Conservation (phyloP, 305 asterid species). For the Solanum hybrid region DNA sequence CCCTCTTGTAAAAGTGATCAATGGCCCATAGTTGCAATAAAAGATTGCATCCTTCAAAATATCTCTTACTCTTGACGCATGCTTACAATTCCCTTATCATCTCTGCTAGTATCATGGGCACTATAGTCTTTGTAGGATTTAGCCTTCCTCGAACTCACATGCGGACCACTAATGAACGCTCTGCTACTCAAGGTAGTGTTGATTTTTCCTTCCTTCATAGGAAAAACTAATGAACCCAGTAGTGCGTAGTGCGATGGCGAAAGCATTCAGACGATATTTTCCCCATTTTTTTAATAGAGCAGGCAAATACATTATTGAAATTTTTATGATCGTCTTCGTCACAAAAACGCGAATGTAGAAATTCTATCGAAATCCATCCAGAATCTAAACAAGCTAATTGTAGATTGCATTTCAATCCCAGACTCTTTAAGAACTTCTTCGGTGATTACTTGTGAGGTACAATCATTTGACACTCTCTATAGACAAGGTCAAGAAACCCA, state of each 20-base stretch:
- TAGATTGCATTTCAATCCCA: background rate
- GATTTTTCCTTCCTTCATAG: background rate
- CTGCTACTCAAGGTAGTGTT: background rate
- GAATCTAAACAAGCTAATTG: no score
- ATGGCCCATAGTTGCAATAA: background rate
- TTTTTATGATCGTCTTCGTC: background rate
- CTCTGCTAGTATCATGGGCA: background rate
- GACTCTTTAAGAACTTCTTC: no score
- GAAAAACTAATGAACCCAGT: background rate
- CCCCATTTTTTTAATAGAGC: no score
- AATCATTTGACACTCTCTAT: background rate
- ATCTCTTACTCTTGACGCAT: background rate
- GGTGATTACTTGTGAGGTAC: background rate
- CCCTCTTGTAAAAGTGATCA: background rate
- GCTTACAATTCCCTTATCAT: background rate
- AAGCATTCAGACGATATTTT: background rate
- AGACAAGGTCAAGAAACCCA: background rate
- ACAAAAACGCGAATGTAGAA: background rate
- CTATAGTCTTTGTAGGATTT: background rate
- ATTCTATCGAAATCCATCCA: background rate
- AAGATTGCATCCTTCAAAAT: background rate
- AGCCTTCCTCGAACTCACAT: background rate
- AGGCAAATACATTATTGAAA: no score
- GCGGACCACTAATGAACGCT: no score
- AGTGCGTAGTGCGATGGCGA: background rate